Evolutionary conservation across 768 basidiomycete genomes (phyloP).

Genomic region (Coprinopsis marcescibilis): DNA sequence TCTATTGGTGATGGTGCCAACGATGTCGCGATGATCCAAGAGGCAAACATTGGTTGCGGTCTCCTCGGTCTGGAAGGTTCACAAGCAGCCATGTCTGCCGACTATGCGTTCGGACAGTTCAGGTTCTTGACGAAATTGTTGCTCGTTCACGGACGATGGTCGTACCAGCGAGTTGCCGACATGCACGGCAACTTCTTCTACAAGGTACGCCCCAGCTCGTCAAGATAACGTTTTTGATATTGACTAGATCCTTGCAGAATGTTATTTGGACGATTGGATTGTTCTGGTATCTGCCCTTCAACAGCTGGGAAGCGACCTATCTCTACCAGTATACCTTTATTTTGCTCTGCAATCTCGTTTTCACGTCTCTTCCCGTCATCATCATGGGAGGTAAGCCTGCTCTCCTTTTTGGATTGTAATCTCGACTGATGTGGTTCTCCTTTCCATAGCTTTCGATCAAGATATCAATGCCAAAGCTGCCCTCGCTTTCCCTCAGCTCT

Average conservation of each 20-base stretch:
- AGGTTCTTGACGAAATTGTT: slow-evolving; percentile 87
- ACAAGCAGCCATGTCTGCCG: slow-evolving; percentile 98
- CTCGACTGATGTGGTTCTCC: slow-evolving; percentile 4
- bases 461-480: slow-evolving; percentile 88
- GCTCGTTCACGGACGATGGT: slow-evolving; percentile 95
- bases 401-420: background rate
- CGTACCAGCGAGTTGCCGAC: slow-evolving; percentile 91
- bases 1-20: slow-evolving; percentile 98
- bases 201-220: slow-evolving; percentile 52
- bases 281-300: slow-evolving; percentile 93
- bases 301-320: slow-evolving; percentile 93
- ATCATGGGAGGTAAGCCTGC: slow-evolving; percentile 73
- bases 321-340: slow-evolving; percentile 94
- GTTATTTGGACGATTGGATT: slow-evolving; percentile 90
- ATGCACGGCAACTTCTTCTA: slow-evolving; percentile 99
- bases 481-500: slow-evolving; percentile 92
- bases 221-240: background rate
- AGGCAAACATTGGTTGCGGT: slow-evolving; percentile 97
- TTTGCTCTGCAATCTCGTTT: slow-evolving; percentile 84
- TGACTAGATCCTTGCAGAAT: slow-evolving; percentile 47
- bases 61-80: slow-evolving; percentile 92
- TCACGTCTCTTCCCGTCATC: slow-evolving; percentile 91
- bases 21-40: slow-evolving; percentile 99
- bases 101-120: slow-evolving; percentile 98
- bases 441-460: slow-evolving; percentile 77